Conservation (phyloP, 257 asterid genomes). For the Rubia yunnanensis region DNA sequence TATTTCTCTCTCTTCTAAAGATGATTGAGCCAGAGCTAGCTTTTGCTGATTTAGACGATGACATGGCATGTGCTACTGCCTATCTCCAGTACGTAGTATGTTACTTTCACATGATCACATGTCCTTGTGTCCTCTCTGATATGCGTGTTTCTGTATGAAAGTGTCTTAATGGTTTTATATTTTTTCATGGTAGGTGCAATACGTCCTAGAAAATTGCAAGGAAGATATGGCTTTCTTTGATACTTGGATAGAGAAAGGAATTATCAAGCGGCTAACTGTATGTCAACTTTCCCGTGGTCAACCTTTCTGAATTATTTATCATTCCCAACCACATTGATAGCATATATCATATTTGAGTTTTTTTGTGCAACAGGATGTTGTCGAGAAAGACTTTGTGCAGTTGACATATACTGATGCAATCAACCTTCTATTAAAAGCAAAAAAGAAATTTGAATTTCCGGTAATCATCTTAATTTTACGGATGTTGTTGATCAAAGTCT, state of each 20-base stretch:
- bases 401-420: conserved; percentile 85
- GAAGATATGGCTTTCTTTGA: conserved; percentile 98
- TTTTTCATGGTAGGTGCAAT: conserved; percentile 50
- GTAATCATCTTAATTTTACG: conserved; percentile 23
- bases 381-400: conserved; percentile 71
- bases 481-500: not conserved
- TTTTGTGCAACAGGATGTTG: conserved; percentile 61
- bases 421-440: conserved; percentile 62
- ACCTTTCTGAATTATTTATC: not conserved
- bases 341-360: conserved; percentile 2
- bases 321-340: not conserved
- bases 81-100: conserved; percentile 99
- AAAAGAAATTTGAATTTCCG: conserved; percentile 75
- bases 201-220: conserved; percentile 86
- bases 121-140: conserved; percentile 12
- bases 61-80: conserved; percentile 99
- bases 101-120: conserved; percentile 47
- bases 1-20: conserved; percentile 35
- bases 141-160: conserved; percentile 16
- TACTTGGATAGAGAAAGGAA: conserved; percentile 97
- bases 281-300: conserved; percentile 13
- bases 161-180: conserved; percentile 9
- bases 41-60: conserved; percentile 94
- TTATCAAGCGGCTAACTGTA: conserved; percentile 68
- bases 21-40: conserved; percentile 99